A percentile compares a stretch with the other conserved stretches of the same genome.
These are phyloP conservation scores for Dendrocalamus sinicus DNA, from an alignment of 176 grass and related monocot species.

Conservation along the genomic window DNA sequence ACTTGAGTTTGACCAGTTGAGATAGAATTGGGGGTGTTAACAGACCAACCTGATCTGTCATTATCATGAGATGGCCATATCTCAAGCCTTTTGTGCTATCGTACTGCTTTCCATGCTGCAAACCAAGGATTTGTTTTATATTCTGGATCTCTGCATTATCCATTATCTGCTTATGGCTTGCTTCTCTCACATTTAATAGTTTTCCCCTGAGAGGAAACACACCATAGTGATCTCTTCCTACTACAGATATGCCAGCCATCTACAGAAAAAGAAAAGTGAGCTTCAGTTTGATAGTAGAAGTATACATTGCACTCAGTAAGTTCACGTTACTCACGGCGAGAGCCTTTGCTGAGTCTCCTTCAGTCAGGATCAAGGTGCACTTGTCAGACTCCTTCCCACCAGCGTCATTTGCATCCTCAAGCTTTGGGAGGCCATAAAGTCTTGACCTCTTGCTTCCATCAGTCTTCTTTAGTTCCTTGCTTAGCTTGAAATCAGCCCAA, in stretches of 20 bases:
- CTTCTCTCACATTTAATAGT: constrained; percentile 87
- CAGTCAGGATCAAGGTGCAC: constrained; percentile 92
- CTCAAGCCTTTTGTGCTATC: constrained; percentile 73
- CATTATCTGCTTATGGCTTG: constrained; percentile 79
- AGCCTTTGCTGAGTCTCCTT: constrained; percentile 98
- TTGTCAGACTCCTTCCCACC: constrained; percentile 70
- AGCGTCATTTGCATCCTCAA: constrained; percentile 96
- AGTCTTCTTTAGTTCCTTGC: constrained; percentile 92
- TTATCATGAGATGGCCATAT: constrained; percentile 99
- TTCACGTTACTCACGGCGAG: constrained; percentile 66
- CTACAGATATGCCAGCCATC: constrained; percentile 80
- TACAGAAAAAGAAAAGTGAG: constrained; percentile 20
- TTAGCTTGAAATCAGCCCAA: constrained; percentile 92
- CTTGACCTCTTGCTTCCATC: constrained; percentile 78
- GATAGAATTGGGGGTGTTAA: constrained; percentile 18
- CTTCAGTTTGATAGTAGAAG: background rate
- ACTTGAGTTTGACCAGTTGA: background rate
- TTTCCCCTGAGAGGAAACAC: constrained; percentile 96
- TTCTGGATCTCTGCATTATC: constrained; percentile 87
- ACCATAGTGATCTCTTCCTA: constrained; percentile 81
- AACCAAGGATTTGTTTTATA: constrained; percentile 90
- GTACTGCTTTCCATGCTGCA: constrained; percentile 86
- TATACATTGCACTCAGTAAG: background rate
- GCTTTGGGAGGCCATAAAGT: constrained; percentile 75
- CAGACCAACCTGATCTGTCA: constrained; percentile 86